These are phyloP conservation scores for Pyrenochaeta sp. DNA, from an alignment of 2,329 filamentous ascomycete genomes.

Conservation along the genomic window DNA sequence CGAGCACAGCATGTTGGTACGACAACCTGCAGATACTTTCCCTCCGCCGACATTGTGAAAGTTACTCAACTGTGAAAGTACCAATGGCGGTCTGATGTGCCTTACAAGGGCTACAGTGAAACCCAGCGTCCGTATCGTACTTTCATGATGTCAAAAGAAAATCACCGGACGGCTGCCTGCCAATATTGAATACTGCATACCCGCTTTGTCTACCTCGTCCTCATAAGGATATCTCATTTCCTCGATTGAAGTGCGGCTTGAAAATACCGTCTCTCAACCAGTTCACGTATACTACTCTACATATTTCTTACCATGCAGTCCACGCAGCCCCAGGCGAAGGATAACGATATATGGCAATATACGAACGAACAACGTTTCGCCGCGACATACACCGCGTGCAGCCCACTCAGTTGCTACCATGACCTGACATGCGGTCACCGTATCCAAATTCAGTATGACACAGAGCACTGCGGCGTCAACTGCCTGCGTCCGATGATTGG, in stretches of 20 bases:
- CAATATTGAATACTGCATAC: background rate
- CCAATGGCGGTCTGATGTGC: background rate
- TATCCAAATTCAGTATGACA: background rate
- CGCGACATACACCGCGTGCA: background rate
- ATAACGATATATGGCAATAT: background rate
- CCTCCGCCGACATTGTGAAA: background rate
- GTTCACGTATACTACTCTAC: background rate
- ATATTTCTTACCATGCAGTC: background rate
- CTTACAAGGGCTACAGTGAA: background rate
- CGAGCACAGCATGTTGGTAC: background rate
- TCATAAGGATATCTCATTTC: background rate
- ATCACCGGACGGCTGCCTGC: background rate
- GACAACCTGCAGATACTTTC: background rate
- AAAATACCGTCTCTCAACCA: background rate
- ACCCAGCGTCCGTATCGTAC: background rate
- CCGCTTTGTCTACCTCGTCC: background rate
- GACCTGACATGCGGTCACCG: conserved; percentile 5
- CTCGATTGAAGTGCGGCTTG: background rate
- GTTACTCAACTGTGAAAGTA: background rate
- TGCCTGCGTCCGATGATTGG: background rate
- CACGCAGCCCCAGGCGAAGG: background rate
- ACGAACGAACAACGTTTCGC: background rate
- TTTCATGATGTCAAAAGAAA: background rate
- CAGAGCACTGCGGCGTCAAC: background rate
- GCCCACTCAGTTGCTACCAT: background rate